These are phyloP conservation scores for Solanum paucissectum DNA, from an alignment of 257 asterid species.

Conservation along the genomic window DNA sequence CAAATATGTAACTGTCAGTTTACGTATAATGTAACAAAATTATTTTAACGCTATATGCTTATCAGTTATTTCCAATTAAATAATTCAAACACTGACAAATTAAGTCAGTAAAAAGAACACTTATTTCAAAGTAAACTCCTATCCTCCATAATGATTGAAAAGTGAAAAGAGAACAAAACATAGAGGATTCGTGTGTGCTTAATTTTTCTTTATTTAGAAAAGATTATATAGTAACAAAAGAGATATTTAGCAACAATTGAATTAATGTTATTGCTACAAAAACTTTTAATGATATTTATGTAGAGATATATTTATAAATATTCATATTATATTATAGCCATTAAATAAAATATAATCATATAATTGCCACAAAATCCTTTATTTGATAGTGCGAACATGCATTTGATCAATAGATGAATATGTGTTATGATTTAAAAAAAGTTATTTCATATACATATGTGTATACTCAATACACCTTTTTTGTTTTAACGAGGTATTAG, in stretches of 20 bases:
- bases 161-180: not conserved
- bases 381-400: not conserved
- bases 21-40: not conserved
- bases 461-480: not conserved
- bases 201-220: not conserved
- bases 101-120: not conserved
- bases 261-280: not conserved
- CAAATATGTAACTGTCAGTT: not conserved
- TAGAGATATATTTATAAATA: not conserved
- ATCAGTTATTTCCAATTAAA: not conserved
- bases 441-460: not conserved
- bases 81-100: not conserved
- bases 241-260: accelerated
- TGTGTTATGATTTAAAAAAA: not conserved
- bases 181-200: not conserved
- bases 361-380: not conserved
- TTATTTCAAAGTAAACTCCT: not conserved
- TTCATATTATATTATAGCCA: accelerated
- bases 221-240: not conserved
- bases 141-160: not conserved
- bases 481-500: not conserved
- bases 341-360: not conserved
- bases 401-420: not conserved
- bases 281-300: not conserved
- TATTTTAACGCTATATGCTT: not conserved